A percentile compares a stretch with the other conserved stretches of the same genome.
Evolutionary conservation across 495 filamentous ascomycete genomes (phyloP).

Genomic region (Aspergillus diversus): DNA sequence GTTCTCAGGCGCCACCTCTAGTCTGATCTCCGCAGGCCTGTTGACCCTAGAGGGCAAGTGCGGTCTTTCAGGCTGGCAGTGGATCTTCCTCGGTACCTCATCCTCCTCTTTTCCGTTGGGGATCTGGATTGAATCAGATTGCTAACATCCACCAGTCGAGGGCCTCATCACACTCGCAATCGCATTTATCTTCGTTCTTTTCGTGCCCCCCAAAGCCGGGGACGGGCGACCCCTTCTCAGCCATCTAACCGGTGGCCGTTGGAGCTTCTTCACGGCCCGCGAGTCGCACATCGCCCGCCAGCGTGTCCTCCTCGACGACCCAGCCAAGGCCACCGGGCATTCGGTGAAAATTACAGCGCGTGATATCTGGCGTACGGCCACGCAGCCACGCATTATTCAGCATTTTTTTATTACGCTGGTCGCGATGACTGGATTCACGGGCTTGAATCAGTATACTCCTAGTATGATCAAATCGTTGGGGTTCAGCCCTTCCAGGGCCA

Average conservation of each 20-base stretch:
- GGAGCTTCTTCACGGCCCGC: constrained; percentile 48
- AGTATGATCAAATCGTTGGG: constrained; percentile 48
- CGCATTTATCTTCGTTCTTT: constrained; percentile 51
- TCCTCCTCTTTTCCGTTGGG: not conserved
- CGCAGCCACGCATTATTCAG: constrained; percentile 46
- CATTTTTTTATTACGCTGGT: constrained; percentile 42
- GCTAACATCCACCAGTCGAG: constrained; percentile 40
- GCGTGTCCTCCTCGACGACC: constrained; percentile 51
- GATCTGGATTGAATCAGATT: too few species aligned
- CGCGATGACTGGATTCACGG: constrained; percentile 51
- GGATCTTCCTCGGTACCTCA: constrained; percentile 58
- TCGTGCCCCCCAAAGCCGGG: constrained; percentile 48
- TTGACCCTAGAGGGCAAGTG: constrained; percentile 52
- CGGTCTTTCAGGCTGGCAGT: constrained; percentile 61
- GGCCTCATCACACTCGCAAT: constrained; percentile 55
- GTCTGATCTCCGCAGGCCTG: constrained; percentile 55
- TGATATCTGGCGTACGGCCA: constrained; percentile 46
- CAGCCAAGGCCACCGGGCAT: constrained; percentile 41
- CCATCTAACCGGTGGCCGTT: constrained; percentile 38
- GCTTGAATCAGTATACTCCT: constrained; percentile 44
- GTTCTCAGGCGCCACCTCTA: constrained; percentile 55
- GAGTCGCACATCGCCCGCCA: constrained; percentile 47
- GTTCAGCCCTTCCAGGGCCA: constrained; percentile 48
- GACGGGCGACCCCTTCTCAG: constrained; percentile 41
- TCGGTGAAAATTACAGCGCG: constrained; percentile 45